Conservation (phyloP, 129 eudicot genomes). For the Ambrosia artemisiifolia region DNA sequence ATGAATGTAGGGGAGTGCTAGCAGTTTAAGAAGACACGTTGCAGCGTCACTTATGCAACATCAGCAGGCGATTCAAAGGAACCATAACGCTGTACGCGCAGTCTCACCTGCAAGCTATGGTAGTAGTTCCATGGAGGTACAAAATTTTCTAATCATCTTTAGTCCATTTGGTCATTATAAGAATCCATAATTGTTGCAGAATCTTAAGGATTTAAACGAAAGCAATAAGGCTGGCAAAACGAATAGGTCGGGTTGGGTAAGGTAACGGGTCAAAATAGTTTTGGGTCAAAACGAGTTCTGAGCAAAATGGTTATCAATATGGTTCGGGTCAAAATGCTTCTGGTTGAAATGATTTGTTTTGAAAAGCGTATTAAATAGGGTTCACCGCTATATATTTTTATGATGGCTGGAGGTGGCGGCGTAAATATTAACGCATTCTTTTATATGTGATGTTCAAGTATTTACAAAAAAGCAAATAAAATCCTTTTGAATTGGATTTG, state of each 20-base stretch:
- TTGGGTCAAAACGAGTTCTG: no score
- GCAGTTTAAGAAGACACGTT: conserved; percentile 86
- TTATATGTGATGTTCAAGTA: not conserved
- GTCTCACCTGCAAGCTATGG: conserved; percentile 93
- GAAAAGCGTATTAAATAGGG: no score
- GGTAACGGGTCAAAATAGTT: no score
- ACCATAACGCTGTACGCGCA: conserved; percentile 56
- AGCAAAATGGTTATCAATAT: no score
- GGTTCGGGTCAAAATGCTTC: no score
- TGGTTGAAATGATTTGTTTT: no score
- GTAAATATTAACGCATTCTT: no score
- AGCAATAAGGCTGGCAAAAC: not conserved
- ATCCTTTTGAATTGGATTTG: not conserved
- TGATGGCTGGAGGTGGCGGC: no score
- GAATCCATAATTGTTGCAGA: not conserved
- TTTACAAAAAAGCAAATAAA: not conserved
- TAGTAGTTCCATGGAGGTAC: conserved; percentile 97
- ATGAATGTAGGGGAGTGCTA: conserved; percentile 72
- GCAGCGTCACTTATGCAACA: conserved; percentile 90
- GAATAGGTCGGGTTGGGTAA: no score
- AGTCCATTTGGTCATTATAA: not conserved
- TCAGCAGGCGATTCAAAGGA: conserved; percentile 63
- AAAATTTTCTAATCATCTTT: not conserved
- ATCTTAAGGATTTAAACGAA: not conserved
- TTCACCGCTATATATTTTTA: no score